Conservation (phyloP, 75 land plant genomes). For the Pseudotsuga menziesii region DNA sequence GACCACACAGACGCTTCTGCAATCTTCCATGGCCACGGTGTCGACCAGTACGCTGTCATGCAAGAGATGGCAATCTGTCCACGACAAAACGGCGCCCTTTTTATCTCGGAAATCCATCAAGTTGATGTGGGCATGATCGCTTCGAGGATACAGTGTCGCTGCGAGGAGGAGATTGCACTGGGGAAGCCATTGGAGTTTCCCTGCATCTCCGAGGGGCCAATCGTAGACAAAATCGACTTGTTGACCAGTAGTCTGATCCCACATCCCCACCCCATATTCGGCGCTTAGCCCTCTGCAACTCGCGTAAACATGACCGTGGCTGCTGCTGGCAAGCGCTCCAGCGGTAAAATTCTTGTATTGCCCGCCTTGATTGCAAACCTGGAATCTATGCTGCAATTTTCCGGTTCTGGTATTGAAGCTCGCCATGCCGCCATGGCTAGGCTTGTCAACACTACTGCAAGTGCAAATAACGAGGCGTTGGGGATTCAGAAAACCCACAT, state of each 20-base stretch:
- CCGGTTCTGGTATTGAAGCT: slow-evolving; percentile 51
- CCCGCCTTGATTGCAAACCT: slow-evolving; percentile 37
- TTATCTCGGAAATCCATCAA: slow-evolving; percentile 66
- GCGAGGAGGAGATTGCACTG: slow-evolving; percentile 52
- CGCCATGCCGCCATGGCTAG: slow-evolving; percentile 73
- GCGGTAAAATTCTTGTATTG: slow-evolving; percentile 62
- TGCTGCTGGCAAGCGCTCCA: slow-evolving; percentile 45
- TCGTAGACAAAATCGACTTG: slow-evolving; percentile 70
- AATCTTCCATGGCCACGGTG: slow-evolving; percentile 73
- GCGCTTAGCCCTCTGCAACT: slow-evolving; percentile 74
- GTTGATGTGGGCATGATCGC: slow-evolving; percentile 78
- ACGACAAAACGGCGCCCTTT: slow-evolving; percentile 64
- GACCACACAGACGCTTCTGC: slow-evolving; percentile 64
- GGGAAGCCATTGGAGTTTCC: slow-evolving; percentile 78
- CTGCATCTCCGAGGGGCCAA: slow-evolving; percentile 75
- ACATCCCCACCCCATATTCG: slow-evolving; percentile 79
- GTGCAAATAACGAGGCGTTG: slow-evolving; percentile 57
- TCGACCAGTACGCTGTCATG: slow-evolving; percentile 68
- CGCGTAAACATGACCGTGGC: slow-evolving; percentile 45
- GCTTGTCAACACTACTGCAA: slow-evolving; percentile 46
- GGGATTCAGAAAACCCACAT: slow-evolving; percentile 60
- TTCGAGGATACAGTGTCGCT: slow-evolving; percentile 70
- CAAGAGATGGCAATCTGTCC: slow-evolving; percentile 64
- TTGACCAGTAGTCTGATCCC: slow-evolving; percentile 71
- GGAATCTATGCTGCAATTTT: slow-evolving; percentile 48